Conservation (phyloP, 805 yeast species). For the Candida arabinofermentans region DNA sequence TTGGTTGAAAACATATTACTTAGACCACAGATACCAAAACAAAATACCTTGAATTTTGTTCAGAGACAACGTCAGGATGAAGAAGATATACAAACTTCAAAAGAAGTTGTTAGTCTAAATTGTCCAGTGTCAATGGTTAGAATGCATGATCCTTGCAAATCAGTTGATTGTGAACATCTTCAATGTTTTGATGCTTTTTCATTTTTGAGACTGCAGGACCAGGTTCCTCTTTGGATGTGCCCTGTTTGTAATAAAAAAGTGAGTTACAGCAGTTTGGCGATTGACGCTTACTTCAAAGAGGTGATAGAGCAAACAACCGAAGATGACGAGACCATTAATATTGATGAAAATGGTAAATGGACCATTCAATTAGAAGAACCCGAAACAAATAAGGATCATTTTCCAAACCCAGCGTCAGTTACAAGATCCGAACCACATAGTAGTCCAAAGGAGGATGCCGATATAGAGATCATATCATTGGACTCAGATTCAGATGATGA, state of each 20-base stretch:
- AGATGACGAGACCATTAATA: constrained; percentile 60
- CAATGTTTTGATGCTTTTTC: constrained; percentile 85
- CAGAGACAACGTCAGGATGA: constrained; percentile 28
- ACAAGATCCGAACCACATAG: too few relatives aligned
- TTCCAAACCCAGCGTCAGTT: background rate
- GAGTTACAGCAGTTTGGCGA: constrained; percentile 52
- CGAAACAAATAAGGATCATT: constrained; percentile 1
- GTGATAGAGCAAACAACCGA: constrained; percentile 51
- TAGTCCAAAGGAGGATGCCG: background rate
- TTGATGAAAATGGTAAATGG: constrained; percentile 78
- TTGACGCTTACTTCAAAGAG: constrained; percentile 70
- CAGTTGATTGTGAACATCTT: constrained; percentile 69
- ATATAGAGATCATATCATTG: background rate
- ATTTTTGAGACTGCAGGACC: constrained; percentile 70
- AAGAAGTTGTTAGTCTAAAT: constrained; percentile 58
- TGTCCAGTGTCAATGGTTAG: constrained; percentile 77
- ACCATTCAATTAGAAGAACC: constrained; percentile 27
- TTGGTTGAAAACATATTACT: constrained; percentile 38
- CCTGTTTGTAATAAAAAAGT: constrained; percentile 68
- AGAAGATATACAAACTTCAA: constrained; percentile 70
- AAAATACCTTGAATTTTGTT: constrained; percentile 35
- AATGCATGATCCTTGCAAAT: constrained; percentile 68
- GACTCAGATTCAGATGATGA: constrained; percentile 2
- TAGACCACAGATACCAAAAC: constrained; percentile 50
- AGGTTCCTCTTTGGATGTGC: constrained; percentile 83